Percentiles rank a stretch among this genome's conserved stretches.
phyloP scores from a whole-genome alignment of 176 grass and related monocot genomes.

The Secale cereale region DNA sequence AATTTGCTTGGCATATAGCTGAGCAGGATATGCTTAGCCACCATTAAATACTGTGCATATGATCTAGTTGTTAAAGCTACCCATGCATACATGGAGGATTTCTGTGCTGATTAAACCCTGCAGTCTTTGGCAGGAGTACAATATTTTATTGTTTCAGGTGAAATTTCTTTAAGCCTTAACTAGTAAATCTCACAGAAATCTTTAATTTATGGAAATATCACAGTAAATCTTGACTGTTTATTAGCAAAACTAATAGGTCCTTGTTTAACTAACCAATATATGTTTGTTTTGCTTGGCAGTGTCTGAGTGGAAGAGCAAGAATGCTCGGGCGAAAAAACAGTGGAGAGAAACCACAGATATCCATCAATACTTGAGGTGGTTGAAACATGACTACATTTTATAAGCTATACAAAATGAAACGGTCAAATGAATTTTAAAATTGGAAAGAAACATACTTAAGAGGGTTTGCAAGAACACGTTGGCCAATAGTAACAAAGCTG shows the following conservation, averaged over 20 bases:
- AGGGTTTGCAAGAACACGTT: conserved; percentile 65
- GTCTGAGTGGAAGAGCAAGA: not conserved
- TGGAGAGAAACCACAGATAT: not conserved
- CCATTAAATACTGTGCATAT: not conserved
- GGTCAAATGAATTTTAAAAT: not conserved
- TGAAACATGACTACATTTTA: not conserved
- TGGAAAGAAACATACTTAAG: conserved; percentile 46
- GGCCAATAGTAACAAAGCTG: conserved; percentile 69
- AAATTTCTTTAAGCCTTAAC: not conserved
- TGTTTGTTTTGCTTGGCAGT: not conserved
- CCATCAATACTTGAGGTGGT: not conserved
- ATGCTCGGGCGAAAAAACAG: not conserved
- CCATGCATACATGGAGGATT: not conserved
- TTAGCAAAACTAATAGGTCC: not conserved
- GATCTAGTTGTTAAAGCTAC: not conserved
- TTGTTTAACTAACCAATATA: not conserved
- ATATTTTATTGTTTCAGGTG: not conserved
- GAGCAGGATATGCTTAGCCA: not conserved
- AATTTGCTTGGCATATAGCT: not conserved
- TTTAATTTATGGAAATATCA: not conserved
- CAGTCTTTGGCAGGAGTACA: not conserved
- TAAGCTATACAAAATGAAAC: conserved; percentile 2
- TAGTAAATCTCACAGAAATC: not conserved
- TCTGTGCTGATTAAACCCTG: not conserved
- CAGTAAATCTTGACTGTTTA: not conserved